A percentile compares a stretch with the other conserved stretches of the same genome.
phyloP scores from a whole-genome alignment of 257 asterid species.

The Capsicum baccatum region DNA sequence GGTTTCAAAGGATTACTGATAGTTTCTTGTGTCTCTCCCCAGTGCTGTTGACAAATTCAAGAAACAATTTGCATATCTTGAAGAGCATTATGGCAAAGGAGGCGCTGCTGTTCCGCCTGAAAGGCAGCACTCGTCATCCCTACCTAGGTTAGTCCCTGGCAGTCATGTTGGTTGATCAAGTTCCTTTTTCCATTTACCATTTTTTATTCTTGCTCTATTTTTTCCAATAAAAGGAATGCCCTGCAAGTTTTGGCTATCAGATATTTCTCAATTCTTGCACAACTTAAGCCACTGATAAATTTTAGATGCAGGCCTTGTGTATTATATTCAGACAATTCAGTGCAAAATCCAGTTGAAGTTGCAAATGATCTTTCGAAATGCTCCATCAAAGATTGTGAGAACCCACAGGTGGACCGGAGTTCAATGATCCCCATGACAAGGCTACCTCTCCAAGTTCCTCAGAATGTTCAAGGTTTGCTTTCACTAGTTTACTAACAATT shows the following conservation, averaged over 20 bases:
- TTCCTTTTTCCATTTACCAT: constrained; percentile 13
- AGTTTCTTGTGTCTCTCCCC: constrained; percentile 27
- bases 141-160: constrained; percentile 63
- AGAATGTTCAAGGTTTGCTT: constrained; percentile 69
- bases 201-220: background rate
- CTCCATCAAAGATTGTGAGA: constrained; percentile 74
- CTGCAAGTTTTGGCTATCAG: background rate
- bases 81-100: constrained; percentile 83
- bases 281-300: constrained; percentile 28
- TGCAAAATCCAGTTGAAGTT: constrained; percentile 54
- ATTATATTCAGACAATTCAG: constrained; percentile 65
- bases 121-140: constrained; percentile 95
- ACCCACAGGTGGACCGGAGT: constrained; percentile 53
- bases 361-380: constrained; percentile 75
- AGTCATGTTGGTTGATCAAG: background rate
- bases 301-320: constrained; percentile 69
- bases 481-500: background rate
- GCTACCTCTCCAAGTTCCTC: constrained; percentile 86
- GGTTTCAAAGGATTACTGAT: background rate
- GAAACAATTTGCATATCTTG: constrained; percentile 94
- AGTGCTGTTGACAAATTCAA: constrained; percentile 98
- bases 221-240: background rate
- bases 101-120: constrained; percentile 78
- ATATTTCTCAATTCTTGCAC: background rate
- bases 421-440: constrained; percentile 62